Evolutionary conservation across 805 yeast species (phyloP), one percentile per base, ranked within the genome.

Genomic region (Yamadazyma olivae): DNA sequence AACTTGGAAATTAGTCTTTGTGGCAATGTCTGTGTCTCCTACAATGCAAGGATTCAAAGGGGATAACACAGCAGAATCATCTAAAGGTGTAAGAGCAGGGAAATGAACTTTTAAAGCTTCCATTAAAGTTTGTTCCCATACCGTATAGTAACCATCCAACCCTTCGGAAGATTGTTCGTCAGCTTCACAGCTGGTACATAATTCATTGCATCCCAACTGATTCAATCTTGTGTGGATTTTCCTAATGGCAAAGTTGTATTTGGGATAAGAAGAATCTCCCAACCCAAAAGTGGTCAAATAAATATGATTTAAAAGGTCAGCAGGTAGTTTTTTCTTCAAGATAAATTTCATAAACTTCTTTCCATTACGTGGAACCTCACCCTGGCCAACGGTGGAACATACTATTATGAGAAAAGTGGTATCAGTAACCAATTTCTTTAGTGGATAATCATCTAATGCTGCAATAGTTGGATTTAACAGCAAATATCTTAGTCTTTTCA

Each of bases 371-470:
- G 99, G 98, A 22, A 91, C 59, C 43, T 84, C 96, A 18, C 99
- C 99, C 58, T 91, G 97, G 6, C 99, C 98, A 1, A 95, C 83
- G 0, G 99, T 91, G 1, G 96, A 81, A 54, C 95, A 84, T 3
- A 91, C 55, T 0, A 82, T 68, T 16, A 81, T 65, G 35, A 77
- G 64, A 19, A 60, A 58, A 5, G 61, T 50, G 12, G 78, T 70
- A 8, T 63, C 59, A 3, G 77, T 67, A 4, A 75, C 61, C 33
- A 86, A 60, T 37, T 67, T 67, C 45, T 69, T 72, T 29, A 81
- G 56, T 39, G 79, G 75, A 50, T 76, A 77, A 29, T 77, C 81
- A 46, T 84, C 85, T 43, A 87, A 53, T 0, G 83, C 56, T 7
- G 70, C 59, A 3, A 83, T 61, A 1, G 43, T 59, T 12, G 81